phyloP scores from a whole-genome alignment of 805 yeast genomes.

The Saccharomycopsis selenospora region DNA sequence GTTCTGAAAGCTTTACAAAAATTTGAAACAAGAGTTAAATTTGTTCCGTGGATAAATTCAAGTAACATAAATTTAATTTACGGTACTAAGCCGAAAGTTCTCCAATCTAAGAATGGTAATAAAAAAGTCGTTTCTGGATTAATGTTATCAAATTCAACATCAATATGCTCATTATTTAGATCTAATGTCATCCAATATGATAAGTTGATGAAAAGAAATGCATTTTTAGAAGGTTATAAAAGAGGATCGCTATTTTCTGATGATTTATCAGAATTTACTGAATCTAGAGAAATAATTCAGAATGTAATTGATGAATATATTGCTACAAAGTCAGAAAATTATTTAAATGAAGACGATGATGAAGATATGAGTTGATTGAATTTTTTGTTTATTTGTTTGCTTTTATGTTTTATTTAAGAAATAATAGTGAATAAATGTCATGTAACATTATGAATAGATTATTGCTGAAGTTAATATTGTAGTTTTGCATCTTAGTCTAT shows the following conservation, averaged over 20 bases:
- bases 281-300: conserved; percentile 67
- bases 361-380: not conserved
- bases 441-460: too few species aligned
- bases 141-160: conserved; percentile 76
- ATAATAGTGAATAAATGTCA: too few species aligned
- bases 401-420: too few species aligned
- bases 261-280: conserved; percentile 61
- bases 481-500: too few species aligned
- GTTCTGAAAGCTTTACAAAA: conserved; percentile 58
- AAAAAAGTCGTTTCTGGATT: conserved; percentile 55
- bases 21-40: conserved; percentile 59
- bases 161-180: conserved; percentile 58
- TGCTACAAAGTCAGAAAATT: conserved; percentile 52
- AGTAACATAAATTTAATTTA: conserved; percentile 71
- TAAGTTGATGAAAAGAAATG: conserved; percentile 66
- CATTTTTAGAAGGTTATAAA: conserved; percentile 74
- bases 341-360: conserved; percentile 24
- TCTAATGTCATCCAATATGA: conserved; percentile 74
- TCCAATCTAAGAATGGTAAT: conserved; percentile 16
- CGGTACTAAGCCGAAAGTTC: conserved; percentile 64
- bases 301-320: conserved; percentile 72
- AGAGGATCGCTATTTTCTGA: conserved; percentile 34
- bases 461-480: too few species aligned
- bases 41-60: conserved; percentile 76
- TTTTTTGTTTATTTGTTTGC: too few species aligned